Conservation (phyloP, 306 rosid genomes). For the Comarum palustre region DNA sequence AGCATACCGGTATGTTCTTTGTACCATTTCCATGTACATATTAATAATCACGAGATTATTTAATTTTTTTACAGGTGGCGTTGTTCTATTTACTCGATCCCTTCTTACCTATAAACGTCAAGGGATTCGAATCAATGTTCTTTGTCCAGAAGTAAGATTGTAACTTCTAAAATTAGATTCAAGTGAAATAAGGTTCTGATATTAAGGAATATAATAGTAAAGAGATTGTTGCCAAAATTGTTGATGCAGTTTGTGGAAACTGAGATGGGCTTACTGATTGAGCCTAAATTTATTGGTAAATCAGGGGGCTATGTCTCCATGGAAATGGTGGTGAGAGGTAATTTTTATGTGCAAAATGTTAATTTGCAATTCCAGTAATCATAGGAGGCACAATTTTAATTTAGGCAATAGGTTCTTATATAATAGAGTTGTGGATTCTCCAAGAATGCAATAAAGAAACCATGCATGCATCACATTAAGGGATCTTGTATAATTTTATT, state of each 20-base stretch:
- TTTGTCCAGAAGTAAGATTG: conserved; percentile 86
- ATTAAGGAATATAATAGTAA: conserved; percentile 11
- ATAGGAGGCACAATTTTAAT: background rate
- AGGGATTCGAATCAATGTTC: conserved; percentile 91
- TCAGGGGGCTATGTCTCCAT: conserved; percentile 78
- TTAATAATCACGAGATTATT: background rate
- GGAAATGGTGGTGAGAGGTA: conserved; percentile 89
- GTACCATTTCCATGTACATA: too few species aligned
- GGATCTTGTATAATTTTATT: background rate
- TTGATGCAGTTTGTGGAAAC: conserved; percentile 80
- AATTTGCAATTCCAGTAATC: conserved; percentile 19
- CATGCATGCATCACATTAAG: background rate
- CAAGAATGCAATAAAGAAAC: background rate
- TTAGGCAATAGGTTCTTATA: background rate
- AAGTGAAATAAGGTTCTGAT: background rate
- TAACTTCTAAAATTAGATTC: background rate
- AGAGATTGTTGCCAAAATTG: conserved; percentile 16
- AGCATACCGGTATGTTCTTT: background rate
- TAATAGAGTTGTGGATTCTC: background rate
- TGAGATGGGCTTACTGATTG: conserved; percentile 42
- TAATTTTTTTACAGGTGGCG: conserved; percentile 63
- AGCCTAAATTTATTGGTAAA: conserved; percentile 26
- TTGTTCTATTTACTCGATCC: conserved; percentile 83
- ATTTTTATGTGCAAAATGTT: conserved; percentile 7
- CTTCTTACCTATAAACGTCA: conserved; percentile 53